Evolutionary conservation across 2,329 filamentous ascomycete species (phyloP), one percentile per base, ranked within the genome.

Genomic region (Ophiosphaerella herpotricha): DNA sequence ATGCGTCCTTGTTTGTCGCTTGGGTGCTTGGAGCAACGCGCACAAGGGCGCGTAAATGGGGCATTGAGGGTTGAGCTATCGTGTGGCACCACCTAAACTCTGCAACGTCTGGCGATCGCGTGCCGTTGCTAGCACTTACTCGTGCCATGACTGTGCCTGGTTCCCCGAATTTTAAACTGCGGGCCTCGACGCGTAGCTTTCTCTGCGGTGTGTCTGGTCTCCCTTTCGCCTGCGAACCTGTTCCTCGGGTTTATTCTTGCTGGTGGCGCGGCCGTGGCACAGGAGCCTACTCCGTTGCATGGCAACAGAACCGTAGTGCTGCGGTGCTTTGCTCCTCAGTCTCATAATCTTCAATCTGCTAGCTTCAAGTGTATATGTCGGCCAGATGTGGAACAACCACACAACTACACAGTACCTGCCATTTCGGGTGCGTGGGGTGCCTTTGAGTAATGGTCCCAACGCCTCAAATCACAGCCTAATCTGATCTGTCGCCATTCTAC

Each of bases 381-480:
- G 18, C 18, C 4, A 3, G 18, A 21, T 21, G 18, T 21, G 18
- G 38, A 24, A 31, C 14, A n/a, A 7, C 38, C 26, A 29, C 13
- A 13, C 24, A 9, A 29, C 38, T n/a, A 43, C 31, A 42, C 41
- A 51, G 40, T 42, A 29, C 26, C 26, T 44, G 39, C 44, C 38
- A 42, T 34, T 40, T 39, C 39, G 33, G 35, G 37, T 14, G 47
- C 37, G 43, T 46, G 32, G 52, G 45, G 6, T 29, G 26, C 7
- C 26, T 29, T 11, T 11, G 7, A 29, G 26, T 9, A 45, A 40
- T 16, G 42, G 39, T 56, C 57, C 47, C 60, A 66, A 69, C 63
- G 65, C 66, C 60, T 62, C 46, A 57, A 54, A 67, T 70, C 70
- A 21, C 18, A 72, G 70, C 68, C 68, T 70, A 57, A 59, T 68